Conservation (phyloP, 441 rosid species). For the Isatis lusitanica region DNA sequence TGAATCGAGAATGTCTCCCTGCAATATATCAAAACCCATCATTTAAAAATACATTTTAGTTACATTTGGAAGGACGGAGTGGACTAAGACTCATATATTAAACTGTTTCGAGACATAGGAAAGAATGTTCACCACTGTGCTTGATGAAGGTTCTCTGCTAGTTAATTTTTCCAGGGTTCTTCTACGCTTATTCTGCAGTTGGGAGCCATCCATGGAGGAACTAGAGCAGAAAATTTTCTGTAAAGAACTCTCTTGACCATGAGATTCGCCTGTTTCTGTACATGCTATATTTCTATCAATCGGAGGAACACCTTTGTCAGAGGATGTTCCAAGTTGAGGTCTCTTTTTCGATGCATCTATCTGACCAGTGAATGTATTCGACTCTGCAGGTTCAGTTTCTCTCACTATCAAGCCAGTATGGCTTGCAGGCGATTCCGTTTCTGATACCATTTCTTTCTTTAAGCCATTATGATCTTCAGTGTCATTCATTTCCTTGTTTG, state of each 20-base stretch:
- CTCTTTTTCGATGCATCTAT: constrained; percentile 21
- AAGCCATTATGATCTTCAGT: constrained; percentile 33
- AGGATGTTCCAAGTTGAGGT: constrained; percentile 27
- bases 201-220: constrained; percentile 37
- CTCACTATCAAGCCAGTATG: constrained; percentile 27
- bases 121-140: constrained; percentile 41
- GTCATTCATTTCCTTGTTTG: constrained; percentile 26
- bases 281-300: constrained; percentile 22
- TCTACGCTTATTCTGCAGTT: constrained; percentile 56
- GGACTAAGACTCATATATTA: constrained; percentile 14
- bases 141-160: constrained; percentile 41
- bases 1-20: constrained; percentile 40
- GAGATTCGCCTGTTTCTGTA: constrained; percentile 37
- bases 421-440: constrained; percentile 36
- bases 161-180: constrained; percentile 37
- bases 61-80: constrained; percentile 20
- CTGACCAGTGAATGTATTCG: constrained; percentile 20
- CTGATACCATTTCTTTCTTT: constrained; percentile 30
- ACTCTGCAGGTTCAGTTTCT: constrained; percentile 34
- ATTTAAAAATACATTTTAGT: constrained; percentile 19
- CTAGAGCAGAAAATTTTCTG: constrained; percentile 32
- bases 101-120: constrained; percentile 5
- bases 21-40: constrained; percentile 32
- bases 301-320: constrained; percentile 17
- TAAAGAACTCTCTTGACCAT: constrained; percentile 27